These are phyloP conservation scores for Beauveria medogensis DNA, from an alignment of 2,329 filamentous ascomycete species.

Conservation along the genomic window DNA sequence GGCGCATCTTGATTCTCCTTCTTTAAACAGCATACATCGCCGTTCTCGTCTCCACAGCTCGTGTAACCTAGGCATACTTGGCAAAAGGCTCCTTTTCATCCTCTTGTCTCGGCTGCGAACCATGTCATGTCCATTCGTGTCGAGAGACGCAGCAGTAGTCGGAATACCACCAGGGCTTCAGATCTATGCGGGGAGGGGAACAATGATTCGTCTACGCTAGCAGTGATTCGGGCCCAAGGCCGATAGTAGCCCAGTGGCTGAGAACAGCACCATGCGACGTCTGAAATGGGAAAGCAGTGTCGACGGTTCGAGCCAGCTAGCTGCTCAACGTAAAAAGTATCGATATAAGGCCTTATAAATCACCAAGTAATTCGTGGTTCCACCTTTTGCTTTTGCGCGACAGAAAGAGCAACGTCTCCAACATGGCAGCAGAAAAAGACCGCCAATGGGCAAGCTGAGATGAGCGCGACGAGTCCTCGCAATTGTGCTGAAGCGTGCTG, in stretches of 20 bases:
- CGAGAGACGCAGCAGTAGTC: neutral
- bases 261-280: neutral
- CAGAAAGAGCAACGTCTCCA: neutral
- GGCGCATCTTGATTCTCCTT: neutral
- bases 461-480: neutral
- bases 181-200: neutral
- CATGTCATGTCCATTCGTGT: neutral
- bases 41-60: neutral
- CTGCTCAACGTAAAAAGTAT: neutral
- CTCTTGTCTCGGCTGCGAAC: neutral
- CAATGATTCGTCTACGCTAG: neutral
- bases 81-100: neutral
- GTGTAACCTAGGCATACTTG: neutral
- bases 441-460: neutral
- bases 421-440: neutral
- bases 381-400: too few relatives aligned
- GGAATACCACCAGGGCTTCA: neutral
- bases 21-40: neutral
- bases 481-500: neutral
- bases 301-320: neutral
- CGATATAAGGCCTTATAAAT: too few relatives aligned
- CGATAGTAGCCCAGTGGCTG: neutral
- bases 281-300: neutral
- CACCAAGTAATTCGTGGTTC: too few relatives aligned
- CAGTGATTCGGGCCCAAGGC: neutral